Percentiles rank a stretch among this genome's conserved stretches.
Evolutionary conservation across 2,329 filamentous ascomycete genomes (phyloP).

Genomic region (Emmonsiellopsis sp.): DNA sequence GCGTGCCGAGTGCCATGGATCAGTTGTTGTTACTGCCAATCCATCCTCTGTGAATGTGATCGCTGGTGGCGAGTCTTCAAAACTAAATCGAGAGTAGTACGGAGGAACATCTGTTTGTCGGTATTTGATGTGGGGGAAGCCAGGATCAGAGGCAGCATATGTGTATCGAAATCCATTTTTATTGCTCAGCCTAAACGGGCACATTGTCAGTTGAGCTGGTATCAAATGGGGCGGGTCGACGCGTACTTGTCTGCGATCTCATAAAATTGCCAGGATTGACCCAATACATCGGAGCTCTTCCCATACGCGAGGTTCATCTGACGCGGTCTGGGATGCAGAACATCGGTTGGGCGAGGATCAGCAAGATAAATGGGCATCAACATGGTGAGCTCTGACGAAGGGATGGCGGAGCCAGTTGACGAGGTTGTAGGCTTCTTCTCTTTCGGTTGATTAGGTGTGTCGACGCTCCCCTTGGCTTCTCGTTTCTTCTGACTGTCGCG

Average conservation of each 20-base stretch:
- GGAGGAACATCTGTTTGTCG: conserved; percentile 79
- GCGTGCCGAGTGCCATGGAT: conserved; percentile 83
- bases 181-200: conserved; percentile 43
- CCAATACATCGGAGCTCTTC: conserved; percentile 26
- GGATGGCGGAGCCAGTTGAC: conserved; percentile 17
- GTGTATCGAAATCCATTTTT: conserved; percentile 74
- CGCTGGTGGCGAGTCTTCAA: conserved; percentile 79
- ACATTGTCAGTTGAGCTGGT: neutral
- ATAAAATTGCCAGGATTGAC: conserved; percentile 32
- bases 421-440: neutral
- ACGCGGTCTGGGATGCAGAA: conserved; percentile 28
- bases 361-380: conserved; percentile 30
- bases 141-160: conserved; percentile 80
- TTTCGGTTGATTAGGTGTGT: conserved; percentile 20
- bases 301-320: conserved; percentile 29
- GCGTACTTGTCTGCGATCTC: conserved; percentile 31
- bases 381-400: conserved; percentile 30
- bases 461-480: conserved; percentile 30
- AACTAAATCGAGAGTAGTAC: conserved; percentile 75
- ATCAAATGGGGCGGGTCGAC: neutral
- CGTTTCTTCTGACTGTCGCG: conserved; percentile 35
- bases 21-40: conserved; percentile 74
- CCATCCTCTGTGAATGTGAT: conserved; percentile 73
- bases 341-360: conserved; percentile 29
- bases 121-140: conserved; percentile 83